Evolutionary conservation across 2,329 filamentous ascomycete genomes (phyloP).

Genomic region (Stagonosporopsis tanaceti): DNA sequence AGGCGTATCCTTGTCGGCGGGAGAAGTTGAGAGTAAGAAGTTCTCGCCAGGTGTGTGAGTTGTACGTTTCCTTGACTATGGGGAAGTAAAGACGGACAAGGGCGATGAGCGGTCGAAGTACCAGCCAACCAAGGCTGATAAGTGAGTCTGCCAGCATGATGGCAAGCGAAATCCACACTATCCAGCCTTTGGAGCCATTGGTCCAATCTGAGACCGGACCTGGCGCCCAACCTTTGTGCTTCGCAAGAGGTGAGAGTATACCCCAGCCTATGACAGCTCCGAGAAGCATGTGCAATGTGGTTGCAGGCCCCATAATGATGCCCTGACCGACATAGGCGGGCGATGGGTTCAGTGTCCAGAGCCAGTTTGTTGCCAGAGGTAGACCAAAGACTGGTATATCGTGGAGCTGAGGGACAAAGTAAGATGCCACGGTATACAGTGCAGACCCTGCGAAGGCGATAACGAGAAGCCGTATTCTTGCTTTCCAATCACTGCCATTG

Average conservation of each 20-base stretch:
- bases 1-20: conserved; percentile 51
- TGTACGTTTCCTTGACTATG: conserved; percentile 35
- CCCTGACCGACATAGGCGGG: conserved; percentile 98
- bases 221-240: conserved; percentile 85
- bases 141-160: conserved; percentile 97
- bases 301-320: conserved; percentile 97
- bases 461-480: conserved; percentile 66
- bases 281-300: conserved; percentile 93
- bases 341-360: conserved; percentile 96
- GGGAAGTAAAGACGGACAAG: conserved; percentile 54
- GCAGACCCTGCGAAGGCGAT: conserved; percentile 68
- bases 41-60: conserved; percentile 48
- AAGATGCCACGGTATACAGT: conserved; percentile 77
- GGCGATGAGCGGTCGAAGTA: conserved; percentile 68
- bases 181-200: conserved; percentile 95
- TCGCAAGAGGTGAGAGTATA: conserved; percentile 86
- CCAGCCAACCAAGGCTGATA: conserved; percentile 82
- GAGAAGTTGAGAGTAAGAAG: conserved; percentile 44
- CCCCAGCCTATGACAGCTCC: conserved; percentile 92
- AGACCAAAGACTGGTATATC: conserved; percentile 87
- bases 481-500: conserved; percentile 63
- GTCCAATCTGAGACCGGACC: conserved; percentile 90
- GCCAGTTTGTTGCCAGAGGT: conserved; percentile 77
- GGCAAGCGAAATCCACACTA: conserved; percentile 93
- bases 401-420: conserved; percentile 86